Evolutionary conservation across 2,329 filamentous ascomycete genomes (phyloP), one percentile per base, ranked within the genome.

Genomic region (Simplicillium aogashimaense): DNA sequence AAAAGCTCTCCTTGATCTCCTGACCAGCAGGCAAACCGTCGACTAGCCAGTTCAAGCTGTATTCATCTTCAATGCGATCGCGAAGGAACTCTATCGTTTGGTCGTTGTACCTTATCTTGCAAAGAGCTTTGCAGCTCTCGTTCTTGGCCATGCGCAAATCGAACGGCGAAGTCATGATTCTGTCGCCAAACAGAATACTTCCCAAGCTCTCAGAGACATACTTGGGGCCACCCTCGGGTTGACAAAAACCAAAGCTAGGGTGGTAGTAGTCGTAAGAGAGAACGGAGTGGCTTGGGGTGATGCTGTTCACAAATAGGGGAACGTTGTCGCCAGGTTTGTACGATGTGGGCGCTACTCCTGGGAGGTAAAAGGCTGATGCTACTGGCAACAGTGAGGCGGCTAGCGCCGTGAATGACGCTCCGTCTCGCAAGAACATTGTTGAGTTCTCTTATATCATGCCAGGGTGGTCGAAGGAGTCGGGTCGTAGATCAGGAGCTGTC

Each of bases 261-360:
- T 92, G 80, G 60, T 98, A 98, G 70, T 98, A 97, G 64, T 97
- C 90, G 71, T 86, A 98, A 4, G 90, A 86, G 53, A 97, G 81
- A 40, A 95, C 83, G n/a, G 89, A 94, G 58, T 88, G 86, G 32
- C 97, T 72, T 4, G 92, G 90, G 33, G 86, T 92, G 53, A 98
- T 82, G 57, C 82, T 82, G 67, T 98, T 98, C 61, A 98, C 92
- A 55, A 86, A 82, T 37, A 98, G 76, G 17, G 89, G 86, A 17
- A 98, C 92, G 18, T 67, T 67, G 52, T 92, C 85, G 56, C 80
- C 84, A 39, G 70, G 66, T 53, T 85, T 79, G 69, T 98, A 98
- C 42, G 90, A 90, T 34, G 87, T 94, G 16, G 92, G 92, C 49
- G 90, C 89, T 52, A 95, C 88, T 51, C 92, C 92, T 30, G 90